phyloP scores from a whole-genome alignment of 1,139 yeast genomes.

The Pneumocystis murina region DNA sequence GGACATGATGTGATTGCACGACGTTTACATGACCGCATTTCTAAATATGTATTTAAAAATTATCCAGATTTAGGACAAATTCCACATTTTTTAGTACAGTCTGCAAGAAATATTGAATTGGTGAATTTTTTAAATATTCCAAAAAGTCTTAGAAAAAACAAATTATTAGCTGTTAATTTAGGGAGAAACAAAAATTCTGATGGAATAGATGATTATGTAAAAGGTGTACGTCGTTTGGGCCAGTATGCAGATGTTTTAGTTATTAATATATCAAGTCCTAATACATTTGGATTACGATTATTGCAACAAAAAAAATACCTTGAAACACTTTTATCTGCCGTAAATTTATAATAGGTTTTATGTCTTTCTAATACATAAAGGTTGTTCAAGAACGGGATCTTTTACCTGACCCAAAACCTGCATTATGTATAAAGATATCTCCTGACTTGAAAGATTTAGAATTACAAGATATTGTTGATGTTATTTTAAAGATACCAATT shows the following conservation, averaged over 20 bases:
- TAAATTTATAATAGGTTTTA: neutral
- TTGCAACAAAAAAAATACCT: constrained; percentile 67
- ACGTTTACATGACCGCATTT: constrained; percentile 47
- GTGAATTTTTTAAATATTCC: constrained; percentile 18
- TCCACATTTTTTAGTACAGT: neutral
- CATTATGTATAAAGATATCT: constrained; percentile 78
- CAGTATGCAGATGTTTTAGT: constrained; percentile 78
- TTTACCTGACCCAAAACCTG: constrained; percentile 25
- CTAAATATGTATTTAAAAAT: constrained; percentile 23
- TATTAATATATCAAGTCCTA: constrained; percentile 88
- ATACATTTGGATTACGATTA: constrained; percentile 86
- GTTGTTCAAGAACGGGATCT: constrained; percentile 27
- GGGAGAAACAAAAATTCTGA: constrained; percentile 90
- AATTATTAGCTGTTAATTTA: constrained; percentile 63
- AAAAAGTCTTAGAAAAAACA: constrained; percentile 48
- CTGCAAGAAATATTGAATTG: constrained; percentile 2
- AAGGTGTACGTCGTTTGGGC: constrained; percentile 71
- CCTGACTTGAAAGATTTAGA: constrained; percentile 81
- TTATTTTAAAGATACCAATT: constrained; percentile 61
- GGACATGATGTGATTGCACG: constrained; percentile 70
- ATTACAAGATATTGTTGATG: constrained; percentile 64
- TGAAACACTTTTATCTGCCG: constrained; percentile 42
- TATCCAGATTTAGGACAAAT: neutral
- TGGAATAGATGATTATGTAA: constrained; percentile 69
- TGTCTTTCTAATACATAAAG: neutral